Evolutionary conservation across 805 yeast genomes (phyloP), one percentile per base, ranked within the genome.

Genomic region (Komagataella ulmi): DNA sequence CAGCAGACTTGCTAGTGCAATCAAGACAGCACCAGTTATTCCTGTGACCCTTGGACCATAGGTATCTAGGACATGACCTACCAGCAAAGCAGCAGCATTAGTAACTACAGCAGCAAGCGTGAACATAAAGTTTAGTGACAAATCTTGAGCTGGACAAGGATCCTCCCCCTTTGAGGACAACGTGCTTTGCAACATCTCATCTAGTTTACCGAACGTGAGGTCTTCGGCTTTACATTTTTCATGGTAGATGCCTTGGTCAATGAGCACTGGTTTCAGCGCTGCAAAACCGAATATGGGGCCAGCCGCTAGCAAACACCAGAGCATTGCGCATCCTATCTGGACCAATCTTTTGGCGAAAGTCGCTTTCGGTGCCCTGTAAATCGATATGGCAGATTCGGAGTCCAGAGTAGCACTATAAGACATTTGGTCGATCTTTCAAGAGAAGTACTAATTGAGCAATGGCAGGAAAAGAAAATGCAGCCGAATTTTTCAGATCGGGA

Each of bases 21-120:
- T 66, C 18, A 85, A 65, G 1, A 71, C 47, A 0, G 90, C 70
- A 1, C 98, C 97, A 49, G 85, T 67, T 17, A 85, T 68, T 0
- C 95, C 95, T 51, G 91, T 79, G 2, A 83, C 70, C 54, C 85
- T 71, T 6, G 97, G 97, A 0, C 98, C 98, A 58, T 73, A 81
- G 14, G 69, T 65, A 63, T 91, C 97, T 50, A 90, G 71, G 24
- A 88, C 74, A 47, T 79, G 73, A 0, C 97, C 97, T 8, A 89
- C 96, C 0, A 87, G 74, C 51, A 90, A 70, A 0, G 97, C 95
- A 46, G 83, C 79, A 2, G 85, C 78, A 63, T 90, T 91, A 17
- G 97, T 88, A 10, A 84, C 77, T 60, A 85, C 90, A 12, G 97
- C 93, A 36, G 95, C 93, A 24, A 83, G 68, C 0, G 96, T 85